Evolutionary conservation across 768 basidiomycete species (phyloP).

Genomic region (Auricularia auricula-judae): DNA sequence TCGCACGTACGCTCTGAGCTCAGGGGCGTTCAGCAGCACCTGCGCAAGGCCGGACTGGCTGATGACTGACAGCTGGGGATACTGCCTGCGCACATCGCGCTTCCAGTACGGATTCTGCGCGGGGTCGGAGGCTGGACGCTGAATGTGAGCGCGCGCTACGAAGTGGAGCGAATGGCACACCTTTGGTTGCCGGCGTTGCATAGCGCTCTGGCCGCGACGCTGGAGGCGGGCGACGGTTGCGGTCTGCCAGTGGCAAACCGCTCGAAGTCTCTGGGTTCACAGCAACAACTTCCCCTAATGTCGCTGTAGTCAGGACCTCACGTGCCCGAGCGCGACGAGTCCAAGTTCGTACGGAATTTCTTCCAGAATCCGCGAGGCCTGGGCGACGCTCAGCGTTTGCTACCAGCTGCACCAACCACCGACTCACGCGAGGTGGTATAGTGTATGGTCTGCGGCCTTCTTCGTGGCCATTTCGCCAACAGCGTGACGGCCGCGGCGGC

Average conservation of each 20-base stretch:
- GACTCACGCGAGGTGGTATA: conserved; percentile 57
- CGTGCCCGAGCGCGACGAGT: not conserved
- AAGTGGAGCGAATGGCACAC: conserved; percentile 27
- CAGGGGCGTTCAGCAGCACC: conserved; percentile 72
- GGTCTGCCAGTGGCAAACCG: conserved; percentile 65
- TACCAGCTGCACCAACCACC: not conserved
- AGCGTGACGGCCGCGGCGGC: not conserved
- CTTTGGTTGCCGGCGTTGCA: conserved; percentile 81
- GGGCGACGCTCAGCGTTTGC: not conserved
- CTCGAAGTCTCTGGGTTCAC: conserved; percentile 87
- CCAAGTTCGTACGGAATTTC: conserved; percentile 65
- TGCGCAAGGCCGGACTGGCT: conserved; percentile 74
- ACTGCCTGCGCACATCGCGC: conserved; percentile 84
- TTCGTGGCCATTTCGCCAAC: conserved; percentile 47
- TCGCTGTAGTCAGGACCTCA: not conserved
- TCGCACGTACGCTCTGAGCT: conserved; percentile 45
- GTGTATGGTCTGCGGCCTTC: conserved; percentile 76
- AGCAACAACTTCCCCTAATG: conserved; percentile 66
- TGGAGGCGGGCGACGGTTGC: conserved; percentile 77
- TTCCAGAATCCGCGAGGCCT: conserved; percentile 91
- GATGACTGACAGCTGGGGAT: conserved; percentile 84
- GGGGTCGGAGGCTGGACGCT: conserved; percentile 59
- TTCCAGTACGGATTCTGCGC: conserved; percentile 94
- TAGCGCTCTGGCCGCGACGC: conserved; percentile 82
- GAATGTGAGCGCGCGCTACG: not conserved